Base-by-base conservation (phyloP, 2,329 filamentous ascomycete genomes). In the Thelonectria blattea region DNA sequence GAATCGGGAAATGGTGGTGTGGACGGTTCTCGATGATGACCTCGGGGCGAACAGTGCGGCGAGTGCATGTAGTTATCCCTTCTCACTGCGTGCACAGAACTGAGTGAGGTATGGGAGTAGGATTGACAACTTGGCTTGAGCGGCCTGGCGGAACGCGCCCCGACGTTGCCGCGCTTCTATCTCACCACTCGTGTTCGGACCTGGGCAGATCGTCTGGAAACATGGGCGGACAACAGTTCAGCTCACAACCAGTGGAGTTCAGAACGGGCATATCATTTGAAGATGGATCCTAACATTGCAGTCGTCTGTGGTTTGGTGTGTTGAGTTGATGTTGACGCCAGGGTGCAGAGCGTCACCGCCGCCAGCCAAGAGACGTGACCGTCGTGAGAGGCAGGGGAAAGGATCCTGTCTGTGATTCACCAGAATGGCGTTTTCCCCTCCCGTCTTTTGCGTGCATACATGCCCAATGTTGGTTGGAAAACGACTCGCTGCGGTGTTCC, bases 21-120 rank as follows among this genome's bases (percentile, higher is more conserved):
- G 55, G 62, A 67, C 66, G 64, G 63, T 57, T 62, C 41, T 49
- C 69, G 58, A 52, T 60, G 51, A 51, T 60, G 63, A 53, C 55
- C 66, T 65, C 65, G 56, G 56, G 59, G 61, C 58, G 67, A 70
- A 67, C 62, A 67, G 46, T 67, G 65, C 60, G 63, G 53, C 24
- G 56, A 55, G 45, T 47, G 58, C 64, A 59, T 58, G 55, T 39
- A 51, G 49, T 61, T 58, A 52, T 59, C 60, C 46, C 30, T 27
- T 53, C n/a, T 22, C 56, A 53, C 53, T 67, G 58, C 27, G 27
- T 10, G 27, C 62, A 57, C 43, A 41, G 62, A 47, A 57, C 62
- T 56, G 56, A 68, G 65, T 56, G 56, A 68, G 65, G 64, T 52
- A 60, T 37, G 54, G 43, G 52, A 45, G 46, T 41, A 56, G 49